phyloP scores from a whole-genome alignment of 1,284 basidiomycete genomes.

The Tremellales sp. region DNA sequence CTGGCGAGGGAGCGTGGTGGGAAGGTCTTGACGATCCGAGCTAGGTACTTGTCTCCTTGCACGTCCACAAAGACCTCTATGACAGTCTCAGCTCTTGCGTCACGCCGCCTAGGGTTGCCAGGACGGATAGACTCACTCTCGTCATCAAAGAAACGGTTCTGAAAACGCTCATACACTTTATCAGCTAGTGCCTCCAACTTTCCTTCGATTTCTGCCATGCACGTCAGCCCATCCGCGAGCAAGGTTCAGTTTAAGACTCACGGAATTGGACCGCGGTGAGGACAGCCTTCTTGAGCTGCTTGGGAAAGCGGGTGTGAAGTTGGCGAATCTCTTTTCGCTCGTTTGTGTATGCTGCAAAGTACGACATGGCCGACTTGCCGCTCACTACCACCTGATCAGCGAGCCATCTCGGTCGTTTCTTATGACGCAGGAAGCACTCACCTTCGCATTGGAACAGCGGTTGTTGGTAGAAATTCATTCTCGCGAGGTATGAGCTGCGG shows the following conservation, averaged over 20 bases:
- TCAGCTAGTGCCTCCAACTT: conserved; percentile 92
- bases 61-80: conserved; percentile 78
- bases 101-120: not conserved
- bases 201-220: conserved; percentile 81
- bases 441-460: conserved; percentile 54
- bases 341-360: conserved; percentile 87
- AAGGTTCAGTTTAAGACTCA: conserved; percentile 53
- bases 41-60: conserved; percentile 68
- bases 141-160: conserved; percentile 84
- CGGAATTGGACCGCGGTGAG: conserved; percentile 93
- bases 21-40: conserved; percentile 36
- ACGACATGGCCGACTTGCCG: conserved; percentile 86
- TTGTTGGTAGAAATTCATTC: conserved; percentile 88
- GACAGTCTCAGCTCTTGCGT: conserved; percentile 3
- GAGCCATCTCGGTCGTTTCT: too few species aligned
- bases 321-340: conserved; percentile 83
- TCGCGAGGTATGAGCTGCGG: conserved; percentile 74
- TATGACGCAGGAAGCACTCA: too few species aligned
- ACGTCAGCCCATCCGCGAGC: not conserved
- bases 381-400: conserved; percentile 56
- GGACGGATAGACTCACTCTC: conserved; percentile 64
- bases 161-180: conserved; percentile 89
- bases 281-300: conserved; percentile 84
- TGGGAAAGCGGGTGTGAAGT: conserved; percentile 85
- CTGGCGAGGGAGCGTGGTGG: conserved; percentile 54